Evolutionary conservation across 169 alveolate species (phyloP), one percentile per base, ranked within the genome.

Genomic region (Plasmodium reichenowi): DNA sequence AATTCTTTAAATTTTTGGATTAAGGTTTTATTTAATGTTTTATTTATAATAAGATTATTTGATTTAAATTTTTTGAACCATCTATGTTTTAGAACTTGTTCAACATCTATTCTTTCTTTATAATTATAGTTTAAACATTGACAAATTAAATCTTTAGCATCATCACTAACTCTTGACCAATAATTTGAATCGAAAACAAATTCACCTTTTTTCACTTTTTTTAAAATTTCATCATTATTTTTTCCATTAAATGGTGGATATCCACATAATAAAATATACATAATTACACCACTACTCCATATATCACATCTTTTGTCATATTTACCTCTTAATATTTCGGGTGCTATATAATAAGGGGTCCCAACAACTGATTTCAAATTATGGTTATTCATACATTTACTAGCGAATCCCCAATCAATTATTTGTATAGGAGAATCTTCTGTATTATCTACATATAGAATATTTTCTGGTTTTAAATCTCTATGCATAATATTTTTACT

Each of bases 381-480:
- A 74, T 96, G 98, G 58, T 95, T 86, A 64, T 93, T 94, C 93
- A 92, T 93, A 72, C 98, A 96, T 78, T 94, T 95, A 24, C 98
- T 96, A 1, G 98, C 98, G 74, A 96, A 96, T 4, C 98, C 98
- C 98, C 98, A 96, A 92, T 96, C 98, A 24, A 98, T 98, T 62
- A 98, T 94, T 93, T 97, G 97, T 56, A 98, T 95, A 13, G 95
- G 95, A 56, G 98, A 95, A 47, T 95, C 95, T 17, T 93, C 96
- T 13, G 95, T 93, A 20, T 85, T 94, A 75, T 97, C 96, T 48
- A 93, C 95, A 88, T 96, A 97, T 59, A 98, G 87, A 20, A 98
- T 95, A 95, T 98, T 98, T 75, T 98, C 99, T 13, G 99, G 99
- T 76, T 98, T 98, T 85, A 98, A 92, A 95, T 98, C 99, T 72